Percentiles rank a stretch among this genome's conserved stretches.
Evolutionary conservation across 805 yeast species (phyloP).

Genomic region (Scheffersomyces ergatensis): DNA sequence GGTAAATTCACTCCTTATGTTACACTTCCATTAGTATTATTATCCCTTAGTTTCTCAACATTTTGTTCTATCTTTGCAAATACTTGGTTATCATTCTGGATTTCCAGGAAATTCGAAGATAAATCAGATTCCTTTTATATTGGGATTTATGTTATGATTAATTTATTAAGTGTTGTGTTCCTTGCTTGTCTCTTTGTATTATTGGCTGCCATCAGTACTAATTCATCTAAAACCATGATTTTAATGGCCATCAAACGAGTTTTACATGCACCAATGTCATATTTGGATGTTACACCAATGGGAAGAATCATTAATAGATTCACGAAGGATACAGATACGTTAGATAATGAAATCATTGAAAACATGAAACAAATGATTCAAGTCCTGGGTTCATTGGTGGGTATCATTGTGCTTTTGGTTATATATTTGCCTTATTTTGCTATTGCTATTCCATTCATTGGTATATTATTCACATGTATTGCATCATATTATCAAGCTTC

Average conservation of each 20-base stretch:
- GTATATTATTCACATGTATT: conserved; percentile 38
- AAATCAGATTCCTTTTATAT: conserved; percentile 56
- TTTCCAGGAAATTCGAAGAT: conserved; percentile 45
- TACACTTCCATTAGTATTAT: conserved; percentile 5
- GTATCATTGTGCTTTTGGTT: conserved; percentile 61
- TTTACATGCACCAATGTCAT: conserved; percentile 72
- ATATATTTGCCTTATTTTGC: conserved; percentile 77
- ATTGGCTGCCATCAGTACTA: conserved; percentile 45
- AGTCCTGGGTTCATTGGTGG: conserved; percentile 50
- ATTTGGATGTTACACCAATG: conserved; percentile 79
- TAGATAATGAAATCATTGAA: conserved; percentile 72
- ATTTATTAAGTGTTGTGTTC: conserved; percentile 44
- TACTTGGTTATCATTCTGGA: conserved; percentile 85
- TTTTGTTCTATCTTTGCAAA: conserved; percentile 56
- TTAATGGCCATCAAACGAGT: conserved; percentile 53
- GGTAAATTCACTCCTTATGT: conserved; percentile 18
- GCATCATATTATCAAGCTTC: conserved; percentile 65
- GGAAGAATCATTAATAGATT: conserved; percentile 80
- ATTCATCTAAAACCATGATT: conserved; percentile 56
- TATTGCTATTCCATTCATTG: conserved; percentile 56
- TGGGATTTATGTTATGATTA: conserved; percentile 63
- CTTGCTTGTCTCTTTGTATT: conserved; percentile 38
- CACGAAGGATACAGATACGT: conserved; percentile 76
- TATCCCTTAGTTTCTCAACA: conserved; percentile 16
- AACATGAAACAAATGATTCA: conserved; percentile 56